Base-by-base conservation (phyloP, 1,139 yeast genomes). In the Kazachstania sp. region DNA sequence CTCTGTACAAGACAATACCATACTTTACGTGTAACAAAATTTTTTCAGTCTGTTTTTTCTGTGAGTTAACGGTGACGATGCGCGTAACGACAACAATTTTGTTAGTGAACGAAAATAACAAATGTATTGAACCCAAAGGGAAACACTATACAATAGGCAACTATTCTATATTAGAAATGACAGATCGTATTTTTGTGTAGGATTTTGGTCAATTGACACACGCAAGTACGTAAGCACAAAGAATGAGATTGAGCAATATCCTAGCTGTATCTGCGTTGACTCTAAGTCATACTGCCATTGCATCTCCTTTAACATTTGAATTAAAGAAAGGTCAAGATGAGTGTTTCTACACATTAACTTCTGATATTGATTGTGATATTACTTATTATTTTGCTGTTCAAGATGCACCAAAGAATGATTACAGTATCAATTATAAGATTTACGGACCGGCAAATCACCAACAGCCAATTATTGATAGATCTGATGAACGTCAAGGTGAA, bases 361-460 rank as follows among this genome's bases (percentile, higher is more conserved):
- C 78, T 45, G 72, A 75, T 50, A 77, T 79, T 12, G 75, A 77
- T 55, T 74, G 88, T 48, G 76, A 76, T 51, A 75, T 92, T 49
- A 82, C 85, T 30, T 90, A 83, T 64, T 86, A 87, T 65, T 92
- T 87, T 72, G 88, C 96, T 16, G 97, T 92, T 45, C 96, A 88
- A 67, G 75, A 84, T 36, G 97, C 97, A 49, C 95, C 95, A 8
- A 71, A 84, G 26, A 51, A 67, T 31, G 58, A 64, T 26, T 86
- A 86, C 61, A 95, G 86, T 63, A 79, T 92, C 49, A 92, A 87
- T 65, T 87, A 86, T 66, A 70, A 77, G 36, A 76, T 92, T 53
- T 79, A 72, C 56, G 81, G 78, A 23, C 97, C 97, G 13, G 72
- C 74, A 46, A 81, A 79, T 26, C 74, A 73, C 45, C 43, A 52